These are phyloP conservation scores for Hypholoma sublateritium DNA, from an alignment of 768 basidiomycete genomes.

Conservation along the genomic window DNA sequence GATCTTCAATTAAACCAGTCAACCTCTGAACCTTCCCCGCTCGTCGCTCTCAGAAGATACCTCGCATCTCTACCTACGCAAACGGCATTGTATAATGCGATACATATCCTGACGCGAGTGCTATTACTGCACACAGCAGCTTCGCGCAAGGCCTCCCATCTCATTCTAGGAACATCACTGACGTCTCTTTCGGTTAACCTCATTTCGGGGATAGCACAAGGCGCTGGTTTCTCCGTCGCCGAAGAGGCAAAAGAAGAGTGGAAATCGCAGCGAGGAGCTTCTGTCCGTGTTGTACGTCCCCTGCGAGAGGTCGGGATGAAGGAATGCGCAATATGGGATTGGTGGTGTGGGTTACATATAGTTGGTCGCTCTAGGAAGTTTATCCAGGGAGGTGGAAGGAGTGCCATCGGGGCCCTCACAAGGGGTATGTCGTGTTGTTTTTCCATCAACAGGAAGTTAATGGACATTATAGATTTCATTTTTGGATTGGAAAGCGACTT, in stretches of 20 bases:
- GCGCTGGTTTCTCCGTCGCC: slow-evolving; percentile 68
- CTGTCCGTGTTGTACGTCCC: slow-evolving; percentile 61
- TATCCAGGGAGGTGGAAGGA: slow-evolving; percentile 44
- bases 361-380: slow-evolving; percentile 29
- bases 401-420: slow-evolving; percentile 66
- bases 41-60: slow-evolving; percentile 43
- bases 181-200: slow-evolving; percentile 75
- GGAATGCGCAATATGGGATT: slow-evolving; percentile 75
- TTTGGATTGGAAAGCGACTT: slow-evolving; percentile 78
- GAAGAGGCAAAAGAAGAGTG: slow-evolving; percentile 77
- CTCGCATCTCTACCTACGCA: slow-evolving; percentile 71
- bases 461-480: slow-evolving; percentile 61
- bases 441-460: not conserved
- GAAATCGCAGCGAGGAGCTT: slow-evolving; percentile 30
- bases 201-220: slow-evolving; percentile 74
- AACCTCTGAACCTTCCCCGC: slow-evolving; percentile 25
- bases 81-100: slow-evolving; percentile 61
- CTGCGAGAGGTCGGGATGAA: slow-evolving; percentile 75
- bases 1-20: slow-evolving; percentile 30
- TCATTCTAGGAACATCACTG: slow-evolving; percentile 77
- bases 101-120: slow-evolving; percentile 63
- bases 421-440: slow-evolving; percentile 46
- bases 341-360: slow-evolving; percentile 64
- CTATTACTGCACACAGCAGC: slow-evolving; percentile 68
- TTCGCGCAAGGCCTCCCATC: slow-evolving; percentile 62